phyloP scores from a whole-genome alignment of 352 stramenopile genomes.

The Globisporangium splendens region DNA sequence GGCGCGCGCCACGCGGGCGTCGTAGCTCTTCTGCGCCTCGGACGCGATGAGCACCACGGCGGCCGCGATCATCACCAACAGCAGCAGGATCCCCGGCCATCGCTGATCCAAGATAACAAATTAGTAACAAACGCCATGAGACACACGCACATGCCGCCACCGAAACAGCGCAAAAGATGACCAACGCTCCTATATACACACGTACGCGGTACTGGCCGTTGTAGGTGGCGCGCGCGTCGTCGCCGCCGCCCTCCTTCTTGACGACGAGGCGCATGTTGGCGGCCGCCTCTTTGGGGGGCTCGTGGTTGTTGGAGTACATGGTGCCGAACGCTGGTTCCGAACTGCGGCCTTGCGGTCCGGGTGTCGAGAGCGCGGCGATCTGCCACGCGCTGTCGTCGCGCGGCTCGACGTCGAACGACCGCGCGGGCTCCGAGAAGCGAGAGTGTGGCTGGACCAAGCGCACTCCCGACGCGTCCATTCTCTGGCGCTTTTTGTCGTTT shows the following conservation, averaged over 20 bases:
- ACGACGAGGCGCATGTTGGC: slow-evolving; percentile 9
- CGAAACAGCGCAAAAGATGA: too few species aligned
- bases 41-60: slow-evolving; percentile 17
- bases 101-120: slow-evolving; percentile 7
- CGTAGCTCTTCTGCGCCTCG: slow-evolving; percentile 8
- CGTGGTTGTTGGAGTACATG: slow-evolving; percentile 12
- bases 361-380: slow-evolving; percentile 15
- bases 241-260: slow-evolving; percentile 8
- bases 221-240: slow-evolving; percentile 7
- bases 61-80: slow-evolving; percentile 21
- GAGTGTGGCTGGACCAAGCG: not conserved
- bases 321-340: slow-evolving; percentile 11
- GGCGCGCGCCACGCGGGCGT: slow-evolving; percentile 9
- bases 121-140: too few species aligned
- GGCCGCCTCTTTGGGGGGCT: slow-evolving; percentile 10
- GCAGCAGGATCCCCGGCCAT: slow-evolving; percentile 30
- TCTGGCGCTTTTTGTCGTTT: not conserved
- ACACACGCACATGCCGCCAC: too few species aligned
- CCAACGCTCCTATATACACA: too few species aligned
- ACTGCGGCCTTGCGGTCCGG: not conserved
- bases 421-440: not conserved
- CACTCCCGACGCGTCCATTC: not conserved
- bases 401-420: slow-evolving; percentile 1
- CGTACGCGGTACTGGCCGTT: slow-evolving; percentile 16
- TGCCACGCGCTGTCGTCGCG: slow-evolving; percentile 14